Evolutionary conservation across 1,284 basidiomycete genomes (phyloP).

Genomic region (Cryptococcus sp.): DNA sequence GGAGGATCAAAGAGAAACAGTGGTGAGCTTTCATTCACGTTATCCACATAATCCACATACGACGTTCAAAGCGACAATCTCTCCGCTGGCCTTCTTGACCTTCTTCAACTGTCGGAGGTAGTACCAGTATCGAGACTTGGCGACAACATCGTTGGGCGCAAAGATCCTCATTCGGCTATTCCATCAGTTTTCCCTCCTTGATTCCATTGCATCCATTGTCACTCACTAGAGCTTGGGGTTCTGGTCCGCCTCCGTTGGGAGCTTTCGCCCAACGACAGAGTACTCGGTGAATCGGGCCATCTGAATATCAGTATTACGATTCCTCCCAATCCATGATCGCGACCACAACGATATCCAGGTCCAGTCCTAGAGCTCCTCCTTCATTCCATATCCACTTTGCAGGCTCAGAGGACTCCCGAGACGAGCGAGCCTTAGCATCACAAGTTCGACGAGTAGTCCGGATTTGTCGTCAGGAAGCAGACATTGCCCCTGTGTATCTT

Average conservation of each 20-base stretch:
- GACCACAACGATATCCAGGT: too few species aligned
- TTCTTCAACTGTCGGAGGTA: constrained; percentile 98
- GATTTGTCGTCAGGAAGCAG: constrained; percentile 34
- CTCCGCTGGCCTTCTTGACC: constrained; percentile 98
- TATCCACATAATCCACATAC: constrained; percentile 56
- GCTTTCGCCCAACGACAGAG: constrained; percentile 95
- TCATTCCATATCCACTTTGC: neutral
- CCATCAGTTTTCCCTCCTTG: neutral
- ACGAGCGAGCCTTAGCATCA: neutral
- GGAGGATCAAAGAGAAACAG: too few species aligned
- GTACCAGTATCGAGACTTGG: constrained; percentile 99
- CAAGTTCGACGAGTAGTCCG: neutral
- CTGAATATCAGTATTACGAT: constrained; percentile 15
- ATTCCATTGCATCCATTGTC: neutral
- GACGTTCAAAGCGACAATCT: constrained; percentile 97
- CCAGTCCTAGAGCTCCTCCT: neutral
- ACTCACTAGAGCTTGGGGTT: constrained; percentile 65
- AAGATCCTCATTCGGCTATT: constrained; percentile 99
- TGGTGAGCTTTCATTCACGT: constrained; percentile 1
- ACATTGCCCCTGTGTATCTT: constrained; percentile 46
- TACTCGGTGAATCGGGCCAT: constrained; percentile 67
- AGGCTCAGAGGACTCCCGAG: neutral
- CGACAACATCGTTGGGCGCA: constrained; percentile 94
- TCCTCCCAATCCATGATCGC: too few species aligned
- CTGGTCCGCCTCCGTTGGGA: constrained; percentile 89